A percentile compares a stretch with the other conserved stretches of the same genome.
These are phyloP conservation scores for Ilyonectria destructans DNA, from an alignment of 2,329 filamentous ascomycete genomes.

Conservation along the genomic window DNA sequence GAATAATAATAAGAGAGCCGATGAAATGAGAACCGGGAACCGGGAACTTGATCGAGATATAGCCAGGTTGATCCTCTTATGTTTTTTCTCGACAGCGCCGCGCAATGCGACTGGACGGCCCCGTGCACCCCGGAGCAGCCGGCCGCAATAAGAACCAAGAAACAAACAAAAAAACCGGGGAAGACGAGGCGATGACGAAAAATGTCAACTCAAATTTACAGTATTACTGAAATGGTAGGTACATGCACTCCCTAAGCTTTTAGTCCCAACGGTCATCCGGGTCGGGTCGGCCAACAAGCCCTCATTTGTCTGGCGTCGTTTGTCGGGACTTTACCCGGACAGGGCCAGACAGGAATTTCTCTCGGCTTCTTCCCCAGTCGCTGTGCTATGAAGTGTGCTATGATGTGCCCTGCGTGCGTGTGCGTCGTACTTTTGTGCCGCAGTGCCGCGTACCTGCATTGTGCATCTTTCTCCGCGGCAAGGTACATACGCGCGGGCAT, in stretches of 20 bases:
- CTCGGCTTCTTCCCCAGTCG: background rate
- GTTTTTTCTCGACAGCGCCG: background rate
- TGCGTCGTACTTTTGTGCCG: constrained; percentile 11
- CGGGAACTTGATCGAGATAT: constrained; percentile 18
- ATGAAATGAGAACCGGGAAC: constrained; percentile 5
- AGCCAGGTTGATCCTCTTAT: constrained; percentile 15
- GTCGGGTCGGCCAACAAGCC: constrained; percentile 4
- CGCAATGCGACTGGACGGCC: constrained; percentile 7
- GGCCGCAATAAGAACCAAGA: background rate
- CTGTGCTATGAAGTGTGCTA: background rate
- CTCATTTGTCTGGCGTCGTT: constrained; percentile 16
- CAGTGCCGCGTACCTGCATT: constrained; percentile 18
- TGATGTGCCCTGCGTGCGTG: constrained; percentile 8
- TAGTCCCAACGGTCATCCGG: background rate
- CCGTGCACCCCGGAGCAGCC: constrained; percentile 9
- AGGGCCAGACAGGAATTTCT: background rate
- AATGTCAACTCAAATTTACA: background rate
- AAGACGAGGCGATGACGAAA: background rate
- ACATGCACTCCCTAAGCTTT: background rate
- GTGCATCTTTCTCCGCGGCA: background rate
- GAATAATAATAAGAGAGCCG: background rate
- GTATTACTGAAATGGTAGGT: background rate
- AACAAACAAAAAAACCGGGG: background rate
- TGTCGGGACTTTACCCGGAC: constrained; percentile 6
- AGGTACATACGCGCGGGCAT: background rate